These are phyloP conservation scores for Polygonum aviculare DNA, from an alignment of 148 eudicot species.

Conservation along the genomic window DNA sequence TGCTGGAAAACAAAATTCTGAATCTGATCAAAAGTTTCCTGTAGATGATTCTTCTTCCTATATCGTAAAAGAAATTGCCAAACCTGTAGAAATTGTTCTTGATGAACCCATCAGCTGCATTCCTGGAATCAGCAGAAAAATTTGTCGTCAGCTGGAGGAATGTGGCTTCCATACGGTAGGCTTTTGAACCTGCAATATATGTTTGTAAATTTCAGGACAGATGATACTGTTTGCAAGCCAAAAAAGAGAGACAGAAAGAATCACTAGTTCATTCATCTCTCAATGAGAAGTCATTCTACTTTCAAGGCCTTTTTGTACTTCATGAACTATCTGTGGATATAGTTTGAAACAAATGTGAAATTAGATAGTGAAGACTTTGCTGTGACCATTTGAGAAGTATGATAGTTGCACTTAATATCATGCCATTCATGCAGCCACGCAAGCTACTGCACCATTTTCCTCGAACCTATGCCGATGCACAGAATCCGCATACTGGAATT, in stretches of 20 bases:
- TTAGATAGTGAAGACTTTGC: not conserved
- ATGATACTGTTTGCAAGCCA: not conserved
- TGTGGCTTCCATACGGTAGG: constrained; percentile 80
- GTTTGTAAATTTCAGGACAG: not conserved
- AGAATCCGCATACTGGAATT: constrained; percentile 70
- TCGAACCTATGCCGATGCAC: constrained; percentile 91
- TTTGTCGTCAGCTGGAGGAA: constrained; percentile 51
- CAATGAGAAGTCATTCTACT: not conserved
- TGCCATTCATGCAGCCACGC: constrained; percentile 56
- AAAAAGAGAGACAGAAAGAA: not conserved
- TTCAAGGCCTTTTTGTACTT: not conserved
- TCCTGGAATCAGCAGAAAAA: constrained; percentile 55
- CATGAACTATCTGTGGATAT: not conserved
- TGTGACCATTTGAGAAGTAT: constrained; percentile 4
- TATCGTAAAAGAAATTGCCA: constrained; percentile 21
- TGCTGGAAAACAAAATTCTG: constrained; percentile 25
- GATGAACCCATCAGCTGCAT: constrained; percentile 55
- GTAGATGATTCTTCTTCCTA: constrained; percentile 25
- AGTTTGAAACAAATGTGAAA: not conserved
- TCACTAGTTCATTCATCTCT: not conserved
- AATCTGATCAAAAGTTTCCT: constrained; percentile 13
- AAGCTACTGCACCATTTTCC: constrained; percentile 92
- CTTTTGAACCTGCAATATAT: constrained; percentile 9
- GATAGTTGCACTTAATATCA: constrained; percentile 14
- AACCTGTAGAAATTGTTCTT: constrained; percentile 37